Evolutionary conservation across 352 stramenopile species (phyloP).

Genomic region (Peronospora tabacina): DNA sequence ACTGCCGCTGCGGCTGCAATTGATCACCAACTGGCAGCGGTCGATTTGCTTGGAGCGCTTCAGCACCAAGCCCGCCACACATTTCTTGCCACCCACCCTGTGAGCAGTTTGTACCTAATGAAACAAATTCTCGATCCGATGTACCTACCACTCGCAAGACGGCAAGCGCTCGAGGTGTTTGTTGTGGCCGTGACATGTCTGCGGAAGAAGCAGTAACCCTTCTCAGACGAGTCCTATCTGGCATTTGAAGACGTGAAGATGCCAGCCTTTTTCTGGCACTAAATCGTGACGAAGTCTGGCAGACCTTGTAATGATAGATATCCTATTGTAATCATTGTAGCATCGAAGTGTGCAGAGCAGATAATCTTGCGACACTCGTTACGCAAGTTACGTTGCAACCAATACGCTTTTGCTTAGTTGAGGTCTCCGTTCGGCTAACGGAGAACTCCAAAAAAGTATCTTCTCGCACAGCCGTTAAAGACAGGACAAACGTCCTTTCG

Average conservation of each 20-base stretch:
- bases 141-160: constrained; percentile 12
- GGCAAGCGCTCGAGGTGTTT: constrained; percentile 22
- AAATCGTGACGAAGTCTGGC: not conserved
- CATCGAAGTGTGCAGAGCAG: constrained; percentile 12
- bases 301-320: not conserved
- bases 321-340: not conserved
- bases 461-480: constrained; percentile 9
- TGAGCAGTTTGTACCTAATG: constrained; percentile 30
- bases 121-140: constrained; percentile 30
- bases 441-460: constrained; percentile 17
- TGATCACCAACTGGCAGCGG: constrained; percentile 19
- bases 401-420: not conserved
- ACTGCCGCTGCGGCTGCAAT: constrained; percentile 13
- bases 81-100: constrained; percentile 22
- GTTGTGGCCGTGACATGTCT: constrained; percentile 19
- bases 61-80: constrained; percentile 20
- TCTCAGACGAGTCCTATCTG: not conserved
- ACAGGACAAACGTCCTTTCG: constrained; percentile 13
- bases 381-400: not conserved
- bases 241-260: too few species aligned
- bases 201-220: constrained; percentile 16
- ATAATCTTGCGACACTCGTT: constrained; percentile 5
- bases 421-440: constrained; percentile 5
- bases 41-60: constrained; percentile 17
- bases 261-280: not conserved